Percentiles rank a stretch among this genome's conserved stretches.
These are phyloP conservation scores for Calonectria pauciramosa DNA, from an alignment of 2,329 filamentous ascomycete genomes.

Conservation along the genomic window DNA sequence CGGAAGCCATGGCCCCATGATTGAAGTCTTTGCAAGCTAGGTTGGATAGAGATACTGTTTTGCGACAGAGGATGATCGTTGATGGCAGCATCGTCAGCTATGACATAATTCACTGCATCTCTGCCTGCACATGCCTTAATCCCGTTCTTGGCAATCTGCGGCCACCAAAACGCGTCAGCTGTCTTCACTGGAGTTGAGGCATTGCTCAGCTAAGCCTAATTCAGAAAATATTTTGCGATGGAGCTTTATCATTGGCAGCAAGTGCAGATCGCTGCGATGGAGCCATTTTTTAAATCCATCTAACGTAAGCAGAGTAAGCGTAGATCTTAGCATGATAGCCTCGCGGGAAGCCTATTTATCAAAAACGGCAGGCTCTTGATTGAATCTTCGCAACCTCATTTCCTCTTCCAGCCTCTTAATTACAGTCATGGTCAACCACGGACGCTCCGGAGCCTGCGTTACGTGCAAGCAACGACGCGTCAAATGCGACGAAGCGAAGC, in stretches of 20 bases:
- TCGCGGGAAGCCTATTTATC: neutral
- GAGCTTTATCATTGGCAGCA: neutral
- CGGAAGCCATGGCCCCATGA: neutral
- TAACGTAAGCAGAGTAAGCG: neutral
- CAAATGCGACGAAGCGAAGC: conserved; percentile 32
- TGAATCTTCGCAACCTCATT: conserved; percentile 1
- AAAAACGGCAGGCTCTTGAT: neutral
- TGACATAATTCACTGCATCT: neutral
- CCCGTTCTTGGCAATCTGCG: neutral
- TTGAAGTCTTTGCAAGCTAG: neutral
- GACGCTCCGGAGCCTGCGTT: conserved; percentile 26
- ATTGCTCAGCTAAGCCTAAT: neutral
- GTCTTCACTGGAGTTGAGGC: no score
- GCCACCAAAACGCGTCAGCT: neutral
- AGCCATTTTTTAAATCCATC: neutral
- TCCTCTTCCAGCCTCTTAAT: neutral
- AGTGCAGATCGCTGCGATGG: neutral
- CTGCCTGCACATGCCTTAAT: neutral
- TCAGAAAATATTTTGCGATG: neutral
- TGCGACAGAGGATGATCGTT: neutral
- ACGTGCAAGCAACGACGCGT: conserved; percentile 31
- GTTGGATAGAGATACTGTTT: neutral
- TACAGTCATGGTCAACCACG: conserved; percentile 27
- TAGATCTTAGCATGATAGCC: neutral
- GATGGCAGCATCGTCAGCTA: no score